phyloP scores from a whole-genome alignment of 2,329 filamentous ascomycete genomes.

The Fusarium neocosmosporiellum region DNA sequence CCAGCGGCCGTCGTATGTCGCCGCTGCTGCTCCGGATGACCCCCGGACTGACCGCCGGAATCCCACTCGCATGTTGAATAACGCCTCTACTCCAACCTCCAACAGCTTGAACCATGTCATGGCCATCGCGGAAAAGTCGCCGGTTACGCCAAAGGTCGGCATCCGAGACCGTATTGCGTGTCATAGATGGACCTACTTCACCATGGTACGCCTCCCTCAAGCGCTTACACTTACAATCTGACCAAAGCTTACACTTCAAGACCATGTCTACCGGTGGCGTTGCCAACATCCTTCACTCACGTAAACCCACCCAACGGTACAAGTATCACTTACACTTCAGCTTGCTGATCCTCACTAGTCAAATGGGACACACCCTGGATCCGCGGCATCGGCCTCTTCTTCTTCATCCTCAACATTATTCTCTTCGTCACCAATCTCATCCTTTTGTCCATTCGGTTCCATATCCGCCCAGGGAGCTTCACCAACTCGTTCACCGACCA shows the following conservation, averaged over 20 bases:
- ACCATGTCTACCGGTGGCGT: constrained; percentile 67
- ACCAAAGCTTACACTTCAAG: constrained; percentile 20
- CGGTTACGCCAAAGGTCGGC: constrained; percentile 49
- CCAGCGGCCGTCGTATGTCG: constrained; percentile 33
- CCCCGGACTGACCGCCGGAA: not conserved
- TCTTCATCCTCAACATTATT: constrained; percentile 72
- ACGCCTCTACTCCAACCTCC: constrained; percentile 28
- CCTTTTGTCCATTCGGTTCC: constrained; percentile 76
- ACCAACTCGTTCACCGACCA: constrained; percentile 78
- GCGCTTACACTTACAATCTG: not conserved
- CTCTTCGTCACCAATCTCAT: constrained; percentile 73
- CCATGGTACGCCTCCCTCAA: constrained; percentile 52
- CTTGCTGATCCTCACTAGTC: constrained; percentile 14
- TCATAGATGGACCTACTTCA: constrained; percentile 82
- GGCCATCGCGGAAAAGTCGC: constrained; percentile 44
- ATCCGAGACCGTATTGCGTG: constrained; percentile 64
- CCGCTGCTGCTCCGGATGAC: constrained; percentile 11
- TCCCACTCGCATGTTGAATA: constrained; percentile 17
- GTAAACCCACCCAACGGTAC: constrained; percentile 15
- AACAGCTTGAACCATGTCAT: constrained; percentile 50
- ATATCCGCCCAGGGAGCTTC: constrained; percentile 76
- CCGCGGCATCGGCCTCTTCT: constrained; percentile 66
- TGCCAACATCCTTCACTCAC: constrained; percentile 62
- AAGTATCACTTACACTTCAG: not conserved
- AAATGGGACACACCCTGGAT: constrained; percentile 61